Evolutionary conservation across 345 rosid species (phyloP).

Genomic region (Xanthoceras sorbifolium): DNA sequence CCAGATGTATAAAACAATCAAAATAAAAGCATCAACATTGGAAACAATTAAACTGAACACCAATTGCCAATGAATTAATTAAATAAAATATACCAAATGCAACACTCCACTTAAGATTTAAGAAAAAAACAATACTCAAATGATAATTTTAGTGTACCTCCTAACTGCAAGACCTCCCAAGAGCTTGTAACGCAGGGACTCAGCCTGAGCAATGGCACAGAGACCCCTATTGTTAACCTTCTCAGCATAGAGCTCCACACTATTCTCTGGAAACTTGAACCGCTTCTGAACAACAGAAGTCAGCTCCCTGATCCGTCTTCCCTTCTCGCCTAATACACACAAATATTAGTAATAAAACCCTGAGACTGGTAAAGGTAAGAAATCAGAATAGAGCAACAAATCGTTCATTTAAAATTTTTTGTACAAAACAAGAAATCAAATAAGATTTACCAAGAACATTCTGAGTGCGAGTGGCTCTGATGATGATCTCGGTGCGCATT

Average conservation of each 20-base stretch:
- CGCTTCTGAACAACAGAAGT: conserved; percentile 76
- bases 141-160: conserved; percentile 38
- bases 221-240: conserved; percentile 78
- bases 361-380: background rate
- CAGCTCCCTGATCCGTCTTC: conserved; percentile 81
- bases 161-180: conserved; percentile 93
- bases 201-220: conserved; percentile 92
- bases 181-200: conserved; percentile 86
- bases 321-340: conserved; percentile 62
- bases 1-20: background rate
- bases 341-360: background rate
- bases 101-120: background rate
- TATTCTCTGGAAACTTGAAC: conserved; percentile 70
- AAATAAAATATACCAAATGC: background rate
- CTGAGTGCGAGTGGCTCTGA: conserved; percentile 84
- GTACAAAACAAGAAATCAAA: background rate
- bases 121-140: background rate
- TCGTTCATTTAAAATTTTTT: background rate
- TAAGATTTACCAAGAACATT: conserved; percentile 68
- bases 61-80: background rate
- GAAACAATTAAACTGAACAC: background rate
- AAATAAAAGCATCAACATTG: background rate
- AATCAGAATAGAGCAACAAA: background rate
- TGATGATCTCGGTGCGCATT: conserved; percentile 87
- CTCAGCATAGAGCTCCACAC: conserved; percentile 83